These are phyloP conservation scores for Curvularia spicifera DNA, from an alignment of 2,329 filamentous ascomycete species.

Conservation along the genomic window DNA sequence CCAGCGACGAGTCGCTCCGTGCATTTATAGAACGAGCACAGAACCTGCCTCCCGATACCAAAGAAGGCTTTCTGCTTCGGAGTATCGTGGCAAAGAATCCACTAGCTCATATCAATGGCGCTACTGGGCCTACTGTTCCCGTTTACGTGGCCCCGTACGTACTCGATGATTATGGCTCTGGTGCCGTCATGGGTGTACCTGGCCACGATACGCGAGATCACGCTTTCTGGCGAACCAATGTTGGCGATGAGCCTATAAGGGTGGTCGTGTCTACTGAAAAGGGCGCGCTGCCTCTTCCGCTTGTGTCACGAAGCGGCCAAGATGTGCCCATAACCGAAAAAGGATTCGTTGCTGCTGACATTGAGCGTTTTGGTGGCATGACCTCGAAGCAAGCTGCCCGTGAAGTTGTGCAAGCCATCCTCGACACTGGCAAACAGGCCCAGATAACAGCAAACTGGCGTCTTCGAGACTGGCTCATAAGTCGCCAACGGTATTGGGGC, in stretches of 20 bases:
- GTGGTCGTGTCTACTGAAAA: constrained; percentile 56
- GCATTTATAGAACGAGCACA: constrained; percentile 67
- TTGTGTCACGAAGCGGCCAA: constrained; percentile 49
- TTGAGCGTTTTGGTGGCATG: constrained; percentile 69
- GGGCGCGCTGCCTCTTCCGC: constrained; percentile 14
- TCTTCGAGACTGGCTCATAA: constrained; percentile 87
- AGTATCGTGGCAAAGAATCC: constrained; percentile 45
- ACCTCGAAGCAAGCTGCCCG: constrained; percentile 67
- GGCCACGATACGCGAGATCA: constrained; percentile 81
- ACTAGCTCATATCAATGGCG: constrained; percentile 61
- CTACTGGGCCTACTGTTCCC: constrained; percentile 64
- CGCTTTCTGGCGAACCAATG: constrained; percentile 79
- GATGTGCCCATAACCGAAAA: constrained; percentile 65
- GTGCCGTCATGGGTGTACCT: constrained; percentile 90
- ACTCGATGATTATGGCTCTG: constrained; percentile 82
- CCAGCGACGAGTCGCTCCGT: constrained; percentile 66
- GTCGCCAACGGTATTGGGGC: constrained; percentile 92
- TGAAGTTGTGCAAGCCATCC: constrained; percentile 61
- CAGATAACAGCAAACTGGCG: constrained; percentile 75
- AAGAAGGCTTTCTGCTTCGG: constrained; percentile 70
- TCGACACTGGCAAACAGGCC: constrained; percentile 62
- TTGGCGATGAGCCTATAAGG: constrained; percentile 64
- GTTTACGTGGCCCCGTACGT: constrained; percentile 87
- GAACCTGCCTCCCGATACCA: constrained; percentile 63
- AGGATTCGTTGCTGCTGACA: constrained; percentile 71